Evolutionary conservation across 148 eudicot genomes (phyloP), one percentile per base, ranked within the genome.

Genomic region (Spergularia marina): DNA sequence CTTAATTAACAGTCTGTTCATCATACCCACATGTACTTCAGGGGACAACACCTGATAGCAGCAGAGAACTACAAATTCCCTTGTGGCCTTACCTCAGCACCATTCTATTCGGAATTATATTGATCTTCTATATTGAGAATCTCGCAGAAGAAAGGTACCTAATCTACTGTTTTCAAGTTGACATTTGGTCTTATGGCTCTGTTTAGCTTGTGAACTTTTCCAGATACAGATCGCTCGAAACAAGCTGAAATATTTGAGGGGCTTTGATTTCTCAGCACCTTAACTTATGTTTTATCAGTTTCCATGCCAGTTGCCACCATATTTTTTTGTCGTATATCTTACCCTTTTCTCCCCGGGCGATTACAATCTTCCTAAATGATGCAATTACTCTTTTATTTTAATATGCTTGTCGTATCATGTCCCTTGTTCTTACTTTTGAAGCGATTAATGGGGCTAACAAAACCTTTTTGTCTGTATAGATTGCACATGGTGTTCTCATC

Each of bases 401-500:
- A 41, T 13, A 8, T 68, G 16, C 36, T 20, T 51, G 57, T 54
- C 15, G 3, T n/a, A 20, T 44, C 71, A n/a, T 67, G 71, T 39
- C 12, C 39, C 36, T 61, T 61, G 12, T 64, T 11, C 20, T 6
- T 70, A 61, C 15, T 13, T 20, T 20, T 47, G 63, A 68, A 49
- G 41, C 69, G 51, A 47, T 36, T 57, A 23, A 21, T 30, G 14
- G 73, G 52, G 62, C 58, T 79, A 71, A 53, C 64, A 59, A 53
- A 39, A n/a, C 56, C 44, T 18, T 82, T 73, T 58, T 75, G 70
- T 80, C 65, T 82, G 18, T 83, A 78, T 79, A 87, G 90, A 82
- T 83, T 92, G 85, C 95, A 92, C 82, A 89, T 92, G 95, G 97
- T 90, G 72, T 90, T 92, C 86, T 92, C 97, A 54, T 92, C 97